These are phyloP conservation scores for Cryptococcus wingfieldii DNA, from an alignment of 1,284 basidiomycete species.

Conservation along the genomic window DNA sequence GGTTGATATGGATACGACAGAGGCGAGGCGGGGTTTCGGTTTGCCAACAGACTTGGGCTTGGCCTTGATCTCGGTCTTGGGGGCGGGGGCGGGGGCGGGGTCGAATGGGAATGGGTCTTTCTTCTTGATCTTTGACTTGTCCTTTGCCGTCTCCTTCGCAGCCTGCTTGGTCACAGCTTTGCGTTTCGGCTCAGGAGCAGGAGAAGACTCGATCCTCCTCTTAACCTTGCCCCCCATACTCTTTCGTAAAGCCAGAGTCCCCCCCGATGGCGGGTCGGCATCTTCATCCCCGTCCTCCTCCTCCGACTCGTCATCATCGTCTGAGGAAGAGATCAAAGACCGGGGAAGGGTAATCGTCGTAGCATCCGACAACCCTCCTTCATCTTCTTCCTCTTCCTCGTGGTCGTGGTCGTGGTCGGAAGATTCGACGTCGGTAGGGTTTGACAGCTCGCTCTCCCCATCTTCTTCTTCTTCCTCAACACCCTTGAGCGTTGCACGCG, in stretches of 20 bases:
- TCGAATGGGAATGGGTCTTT: background rate
- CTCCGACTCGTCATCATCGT: too few relatives aligned
- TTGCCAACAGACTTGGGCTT: background rate
- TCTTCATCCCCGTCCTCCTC: too few relatives aligned
- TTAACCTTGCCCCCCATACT: too few relatives aligned
- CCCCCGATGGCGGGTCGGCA: too few relatives aligned
- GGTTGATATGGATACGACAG: too few relatives aligned
- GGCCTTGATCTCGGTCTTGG: constrained; percentile 5
- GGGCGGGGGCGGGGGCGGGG: background rate
- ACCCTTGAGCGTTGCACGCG: background rate
- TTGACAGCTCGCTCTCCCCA: background rate
- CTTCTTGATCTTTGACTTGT: constrained; percentile 14
- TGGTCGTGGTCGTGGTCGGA: background rate
- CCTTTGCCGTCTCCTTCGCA: constrained; percentile 3
- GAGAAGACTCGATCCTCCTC: too few relatives aligned
- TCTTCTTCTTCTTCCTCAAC: background rate
- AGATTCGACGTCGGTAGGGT: too few relatives aligned
- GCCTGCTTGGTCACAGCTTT: too few relatives aligned
- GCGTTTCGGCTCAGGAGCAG: too few relatives aligned
- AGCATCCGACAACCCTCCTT: background rate
- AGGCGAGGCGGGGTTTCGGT: too few relatives aligned
- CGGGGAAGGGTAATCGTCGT: background rate
- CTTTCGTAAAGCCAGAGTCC: too few relatives aligned
- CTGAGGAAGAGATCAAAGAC: too few relatives aligned
- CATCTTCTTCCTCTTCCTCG: background rate